Evolutionary conservation across 2,329 filamentous ascomycete genomes (phyloP).

Genomic region (Stachybotrys chartarum): DNA sequence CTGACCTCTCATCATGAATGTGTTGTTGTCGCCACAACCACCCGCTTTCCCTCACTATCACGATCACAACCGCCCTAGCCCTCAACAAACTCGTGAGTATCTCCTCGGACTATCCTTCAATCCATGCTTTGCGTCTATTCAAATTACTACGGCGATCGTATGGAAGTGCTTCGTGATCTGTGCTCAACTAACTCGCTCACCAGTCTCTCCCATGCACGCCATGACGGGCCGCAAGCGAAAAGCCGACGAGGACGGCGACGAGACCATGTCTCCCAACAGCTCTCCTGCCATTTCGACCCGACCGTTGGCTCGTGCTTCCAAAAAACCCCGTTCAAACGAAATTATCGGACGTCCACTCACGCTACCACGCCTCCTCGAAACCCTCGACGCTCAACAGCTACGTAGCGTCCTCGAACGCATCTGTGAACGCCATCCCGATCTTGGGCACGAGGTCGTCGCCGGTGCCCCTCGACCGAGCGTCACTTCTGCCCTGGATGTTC

Average conservation of each 20-base stretch:
- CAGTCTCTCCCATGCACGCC: conserved; percentile 40
- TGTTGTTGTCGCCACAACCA: conserved; percentile 54
- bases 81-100: conserved; percentile 47
- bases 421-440: conserved; percentile 81
- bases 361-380: conserved; percentile 78
- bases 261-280: conserved; percentile 80
- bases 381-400: conserved; percentile 77
- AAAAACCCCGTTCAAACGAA: conserved; percentile 59
- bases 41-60: conserved; percentile 52
- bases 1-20: conserved; percentile 44
- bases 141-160: no score
- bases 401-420: conserved; percentile 82
- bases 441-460: conserved; percentile 76
- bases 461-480: conserved; percentile 85
- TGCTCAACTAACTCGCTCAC: conserved; percentile 13
- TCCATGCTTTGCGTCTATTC: neutral
- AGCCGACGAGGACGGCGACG: conserved; percentile 71
- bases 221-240: conserved; percentile 72
- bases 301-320: conserved; percentile 58
- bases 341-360: conserved; percentile 49
- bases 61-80: conserved; percentile 47
- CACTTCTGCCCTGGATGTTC: conserved; percentile 68
- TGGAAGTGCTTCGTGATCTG: no score
- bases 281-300: conserved; percentile 71
- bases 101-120: neutral